Evolutionary conservation across 441 rosid species (phyloP), one percentile per base, ranked within the genome.

Genomic region (Daphne laureola): DNA sequence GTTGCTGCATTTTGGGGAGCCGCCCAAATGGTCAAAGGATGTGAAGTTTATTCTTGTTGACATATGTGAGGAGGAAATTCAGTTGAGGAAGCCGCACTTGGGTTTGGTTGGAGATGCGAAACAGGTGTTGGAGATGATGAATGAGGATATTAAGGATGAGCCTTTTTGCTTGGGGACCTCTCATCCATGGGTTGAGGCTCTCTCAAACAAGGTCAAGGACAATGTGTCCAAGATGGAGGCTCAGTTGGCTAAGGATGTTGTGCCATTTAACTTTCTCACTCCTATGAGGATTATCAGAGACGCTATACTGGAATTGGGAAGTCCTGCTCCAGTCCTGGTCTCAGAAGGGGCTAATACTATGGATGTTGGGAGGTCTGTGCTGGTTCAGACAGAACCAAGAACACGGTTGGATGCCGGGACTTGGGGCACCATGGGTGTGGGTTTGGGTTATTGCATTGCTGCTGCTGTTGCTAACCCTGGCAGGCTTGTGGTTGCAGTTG

Each of bases 401-500:
- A 82, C 91, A 31, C 78, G 95, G 78, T 72, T 92, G 77, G 98
- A 92, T 86, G 98, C 96, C 43, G 98, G 98, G 53, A 86, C 98
- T 54, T 88, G 96, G 95, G 98, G 98, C 21, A 88, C 98, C 21
- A 92, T 92, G 98, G 96, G 98, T 40, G 95, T 92, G 65, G 98
- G 98, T 51, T 70, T 92, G 72, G 98, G 96, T 12, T 92, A 88
- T 70, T 92, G 96, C 71, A 79, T 92, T 62, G 98, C 98, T 13
- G 95, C 96, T 77, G 94, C 95, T 12, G 81, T 81, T 68, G 96
- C 95, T 65, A 83, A 67, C 54, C 96, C 96, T 58, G 82, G 81
- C 17, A 67, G 84, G 43, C 90, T 92, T 57, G 91, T 86, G 26
- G 88, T 92, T 43, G 93, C 96, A 0, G 98, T 92, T 43, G 98